These are phyloP conservation scores for Baeospora myosura DNA, from an alignment of 1,284 basidiomycete genomes.

Conservation along the genomic window DNA sequence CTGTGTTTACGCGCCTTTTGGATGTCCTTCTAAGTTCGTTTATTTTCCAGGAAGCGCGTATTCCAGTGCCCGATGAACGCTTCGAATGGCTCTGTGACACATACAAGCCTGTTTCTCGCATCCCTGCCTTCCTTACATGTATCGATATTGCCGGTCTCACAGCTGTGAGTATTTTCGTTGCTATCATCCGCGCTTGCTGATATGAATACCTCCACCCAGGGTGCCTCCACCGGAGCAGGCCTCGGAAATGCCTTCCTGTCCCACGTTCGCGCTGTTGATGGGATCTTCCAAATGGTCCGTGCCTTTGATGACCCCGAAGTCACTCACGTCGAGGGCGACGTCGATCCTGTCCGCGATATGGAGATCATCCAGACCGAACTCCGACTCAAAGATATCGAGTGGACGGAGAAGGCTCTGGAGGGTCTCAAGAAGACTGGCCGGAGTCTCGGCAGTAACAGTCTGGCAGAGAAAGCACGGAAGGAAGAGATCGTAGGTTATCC, in stretches of 20 bases:
- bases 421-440: slow-evolving; percentile 66
- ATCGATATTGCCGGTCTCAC: slow-evolving; percentile 99
- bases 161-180: slow-evolving; percentile 46
- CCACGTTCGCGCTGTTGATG: slow-evolving; percentile 96
- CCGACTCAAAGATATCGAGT: slow-evolving; percentile 96
- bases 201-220: slow-evolving; percentile 34
- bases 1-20: neutral
- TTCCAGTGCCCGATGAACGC: slow-evolving; percentile 92
- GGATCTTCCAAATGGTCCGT: slow-evolving; percentile 98
- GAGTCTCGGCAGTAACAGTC: slow-evolving; percentile 66
- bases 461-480: slow-evolving; percentile 95
- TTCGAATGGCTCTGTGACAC: slow-evolving; percentile 90
- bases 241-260: slow-evolving; percentile 97
- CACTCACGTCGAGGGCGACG: slow-evolving; percentile 98
- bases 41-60: slow-evolving; percentile 67
- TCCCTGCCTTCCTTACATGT: slow-evolving; percentile 95
- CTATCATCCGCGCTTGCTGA: slow-evolving; percentile 1
- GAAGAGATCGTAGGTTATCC: slow-evolving; percentile 78
- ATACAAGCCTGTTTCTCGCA: slow-evolving; percentile 85
- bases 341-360: slow-evolving; percentile 96
- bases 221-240: slow-evolving; percentile 96
- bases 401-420: slow-evolving; percentile 92
- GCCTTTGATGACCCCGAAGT: slow-evolving; percentile 99
- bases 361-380: slow-evolving; percentile 94
- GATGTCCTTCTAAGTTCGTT: slow-evolving; percentile 8